A percentile compares a stretch with the other conserved stretches of the same genome.
These are phyloP conservation scores for Coniophora puteana DNA, from an alignment of 1,284 basidiomycete species.

Conservation along the genomic window DNA sequence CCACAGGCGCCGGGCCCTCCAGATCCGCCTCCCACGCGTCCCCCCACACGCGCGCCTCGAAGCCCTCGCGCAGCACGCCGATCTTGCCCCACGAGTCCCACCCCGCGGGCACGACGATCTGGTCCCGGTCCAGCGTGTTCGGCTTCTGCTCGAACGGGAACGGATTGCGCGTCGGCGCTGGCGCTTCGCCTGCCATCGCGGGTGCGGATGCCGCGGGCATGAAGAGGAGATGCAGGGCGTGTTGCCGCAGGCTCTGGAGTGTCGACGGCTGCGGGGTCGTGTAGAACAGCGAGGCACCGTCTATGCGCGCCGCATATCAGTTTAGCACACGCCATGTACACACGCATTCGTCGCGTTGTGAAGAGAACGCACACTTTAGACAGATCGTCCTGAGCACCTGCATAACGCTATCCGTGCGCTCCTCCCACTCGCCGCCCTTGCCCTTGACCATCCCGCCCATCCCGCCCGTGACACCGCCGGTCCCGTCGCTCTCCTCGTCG, in stretches of 20 bases:
- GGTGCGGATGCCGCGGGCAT: slow-evolving; percentile 66
- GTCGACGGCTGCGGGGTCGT: slow-evolving; percentile 84
- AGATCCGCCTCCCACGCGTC: slow-evolving; percentile 81
- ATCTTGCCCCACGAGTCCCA: slow-evolving; percentile 99
- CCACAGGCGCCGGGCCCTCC: slow-evolving; percentile 25
- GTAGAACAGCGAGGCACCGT: slow-evolving; percentile 92
- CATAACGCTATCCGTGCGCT: slow-evolving; percentile 93
- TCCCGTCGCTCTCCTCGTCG: slow-evolving; percentile 73
- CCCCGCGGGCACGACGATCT: slow-evolving; percentile 88
- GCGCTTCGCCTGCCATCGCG: slow-evolving; percentile 42
- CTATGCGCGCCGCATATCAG: slow-evolving; percentile 34
- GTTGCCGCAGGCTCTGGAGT: slow-evolving; percentile 78
- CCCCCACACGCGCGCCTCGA: slow-evolving; percentile 79
- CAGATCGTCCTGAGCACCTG: slow-evolving; percentile 91
- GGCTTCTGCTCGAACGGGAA: slow-evolving; percentile 88
- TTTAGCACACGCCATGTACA: not conserved
- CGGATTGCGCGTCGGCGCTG: slow-evolving; percentile 61
- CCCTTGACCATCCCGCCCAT: slow-evolving; percentile 84
- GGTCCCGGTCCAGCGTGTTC: slow-evolving; percentile 90
- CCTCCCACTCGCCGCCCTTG: slow-evolving; percentile 90
- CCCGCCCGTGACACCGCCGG: slow-evolving; percentile 58
- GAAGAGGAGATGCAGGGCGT: slow-evolving; percentile 86
- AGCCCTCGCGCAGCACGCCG: slow-evolving; percentile 84
- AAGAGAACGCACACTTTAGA: slow-evolving; percentile 74
- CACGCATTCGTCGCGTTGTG: not conserved